Evolutionary conservation across 345 rosid species (phyloP).

Genomic region (Orychophragmus violaceus): DNA sequence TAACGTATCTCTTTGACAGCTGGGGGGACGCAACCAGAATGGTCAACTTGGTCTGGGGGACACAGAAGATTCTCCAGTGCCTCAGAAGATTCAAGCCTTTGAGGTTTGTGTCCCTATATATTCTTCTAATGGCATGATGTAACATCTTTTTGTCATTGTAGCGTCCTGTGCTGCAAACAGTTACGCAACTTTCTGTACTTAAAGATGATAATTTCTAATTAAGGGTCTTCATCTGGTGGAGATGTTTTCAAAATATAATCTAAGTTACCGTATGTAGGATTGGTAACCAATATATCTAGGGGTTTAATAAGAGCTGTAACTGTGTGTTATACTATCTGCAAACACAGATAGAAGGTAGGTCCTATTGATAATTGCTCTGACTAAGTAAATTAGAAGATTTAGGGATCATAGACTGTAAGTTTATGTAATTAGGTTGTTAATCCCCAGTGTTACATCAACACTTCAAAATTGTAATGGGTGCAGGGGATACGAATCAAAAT

Average conservation of each 20-base stretch:
- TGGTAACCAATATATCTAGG: neutral
- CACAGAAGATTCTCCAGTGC: conserved; percentile 81
- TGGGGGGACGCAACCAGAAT: conserved; percentile 99
- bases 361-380: neutral
- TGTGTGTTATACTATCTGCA: neutral
- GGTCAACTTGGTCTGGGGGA: conserved; percentile 98
- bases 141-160: neutral
- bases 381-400: neutral
- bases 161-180: conserved; percentile 5
- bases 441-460: neutral
- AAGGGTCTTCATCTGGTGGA: conserved; percentile 16
- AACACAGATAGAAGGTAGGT: neutral
- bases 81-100: conserved; percentile 83
- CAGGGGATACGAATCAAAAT: conserved; percentile 73
- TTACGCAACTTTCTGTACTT: conserved; percentile 8
- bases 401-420: neutral
- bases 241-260: neutral
- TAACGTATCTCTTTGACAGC: conserved; percentile 34
- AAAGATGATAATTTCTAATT: conserved; percentile 5
- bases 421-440: conserved; percentile 19
- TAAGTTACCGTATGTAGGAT: neutral
- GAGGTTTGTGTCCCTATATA: conserved; percentile 44
- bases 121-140: neutral
- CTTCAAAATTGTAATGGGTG: conserved; percentile 24
- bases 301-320: neutral